These are phyloP conservation scores for Nymphaea colorata DNA, from an alignment of 164 flowering plant species.

Conservation along the genomic window DNA sequence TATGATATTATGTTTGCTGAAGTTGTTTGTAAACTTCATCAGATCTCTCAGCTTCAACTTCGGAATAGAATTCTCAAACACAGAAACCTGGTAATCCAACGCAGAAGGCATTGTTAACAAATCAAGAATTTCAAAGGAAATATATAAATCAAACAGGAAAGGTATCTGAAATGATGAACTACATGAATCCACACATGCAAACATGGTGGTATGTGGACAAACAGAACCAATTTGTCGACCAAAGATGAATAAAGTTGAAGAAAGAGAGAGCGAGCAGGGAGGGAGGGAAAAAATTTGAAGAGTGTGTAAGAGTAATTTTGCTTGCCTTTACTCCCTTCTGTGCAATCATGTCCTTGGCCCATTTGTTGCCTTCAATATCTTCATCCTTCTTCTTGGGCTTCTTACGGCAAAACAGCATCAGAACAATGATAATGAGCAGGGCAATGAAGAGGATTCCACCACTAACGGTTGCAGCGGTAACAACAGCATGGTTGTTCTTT, in stretches of 20 bases:
- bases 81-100: constrained; percentile 34
- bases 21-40: constrained; percentile 16
- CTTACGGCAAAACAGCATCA: constrained; percentile 27
- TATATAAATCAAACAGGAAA: background rate
- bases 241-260: no score
- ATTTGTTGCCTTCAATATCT: constrained; percentile 73
- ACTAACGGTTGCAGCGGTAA: constrained; percentile 41
- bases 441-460: constrained; percentile 35
- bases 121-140: background rate
- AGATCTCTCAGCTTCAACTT: constrained; percentile 14
- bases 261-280: no score
- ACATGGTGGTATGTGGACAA: background rate
- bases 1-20: constrained; percentile 12
- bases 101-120: background rate
- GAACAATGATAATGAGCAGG: constrained; percentile 19
- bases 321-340: constrained; percentile 50
- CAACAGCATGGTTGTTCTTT: constrained; percentile 15
- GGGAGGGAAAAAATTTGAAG: no score
- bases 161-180: background rate
- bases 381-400: constrained; percentile 41
- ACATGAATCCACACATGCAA: background rate
- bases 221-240: no score
- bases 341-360: constrained; percentile 71
- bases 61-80: constrained; percentile 9
- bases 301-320: background rate